Evolutionary conservation across 805 yeast genomes (phyloP), one percentile per base, ranked within the genome.

Genomic region (Starmerella khaoyaiensis): DNA sequence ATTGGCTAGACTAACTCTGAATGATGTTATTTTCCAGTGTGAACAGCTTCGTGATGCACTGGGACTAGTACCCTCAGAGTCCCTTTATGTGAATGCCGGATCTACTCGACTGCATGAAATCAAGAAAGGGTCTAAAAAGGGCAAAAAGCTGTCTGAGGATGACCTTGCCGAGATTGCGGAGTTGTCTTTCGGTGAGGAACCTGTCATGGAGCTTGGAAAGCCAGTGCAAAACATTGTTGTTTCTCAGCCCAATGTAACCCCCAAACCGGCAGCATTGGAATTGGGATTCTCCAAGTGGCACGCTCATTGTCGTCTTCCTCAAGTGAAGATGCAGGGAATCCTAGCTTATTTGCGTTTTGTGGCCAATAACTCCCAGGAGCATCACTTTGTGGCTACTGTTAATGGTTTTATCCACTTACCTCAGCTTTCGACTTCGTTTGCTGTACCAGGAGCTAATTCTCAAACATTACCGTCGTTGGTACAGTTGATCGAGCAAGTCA

Each of bases 211-310:
- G 8, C 8, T 10, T 4, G 26, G 26, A 11, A 23, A 23, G 26
- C 26, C 26, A 11, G n/a, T n/a, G 12, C 26, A 23, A 11, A 23
- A 11, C 12, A n/a, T 23, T n/a, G 35, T 42, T 3, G 47, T 35
- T 11, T 31, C 51, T 3, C 21, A 27, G 10, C 44, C 45, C 5
- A 46, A 46, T 38, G 14, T 28, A 25, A 31, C 55, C 19, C 52
- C 53, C n/a, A 42, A 38, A 20, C 54, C 63, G n/a, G 57, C 58
- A 9, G 62, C 72, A 14, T 65, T 68, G 37, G 79, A 87, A 7
- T 60, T 90, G 43, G 70, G 66, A 36, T 56, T 83, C 34, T 80
- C 94, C 11, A 71, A 72, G 37, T 87, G 94, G 90, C 76, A 80
- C 46, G 94, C 96, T 4, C 83, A 83, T 11, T 77, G 87, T 21